Conservation (phyloP, 306 rosid species). For the Geum urbanum region DNA sequence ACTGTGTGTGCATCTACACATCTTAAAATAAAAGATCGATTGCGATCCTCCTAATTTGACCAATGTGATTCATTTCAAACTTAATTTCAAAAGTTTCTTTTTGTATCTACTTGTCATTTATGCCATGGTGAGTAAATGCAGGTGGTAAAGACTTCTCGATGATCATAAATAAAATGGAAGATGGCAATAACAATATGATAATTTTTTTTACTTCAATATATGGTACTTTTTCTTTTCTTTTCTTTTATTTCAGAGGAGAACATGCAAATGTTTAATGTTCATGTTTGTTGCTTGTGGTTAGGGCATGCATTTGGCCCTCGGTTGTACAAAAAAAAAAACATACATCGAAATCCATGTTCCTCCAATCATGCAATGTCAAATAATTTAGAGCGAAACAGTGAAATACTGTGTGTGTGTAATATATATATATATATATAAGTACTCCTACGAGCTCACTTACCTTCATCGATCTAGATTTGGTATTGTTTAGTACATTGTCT, state of each 20-base stretch:
- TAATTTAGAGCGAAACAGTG: background rate
- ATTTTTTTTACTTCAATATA: background rate
- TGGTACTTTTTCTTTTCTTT: background rate
- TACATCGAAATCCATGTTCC: background rate
- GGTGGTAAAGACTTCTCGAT: no score
- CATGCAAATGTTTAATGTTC: background rate
- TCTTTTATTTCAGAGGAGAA: background rate
- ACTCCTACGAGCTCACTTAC: background rate
- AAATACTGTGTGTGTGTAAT: no score
- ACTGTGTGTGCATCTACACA: background rate
- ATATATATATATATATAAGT: background rate
- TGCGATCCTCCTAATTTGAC: background rate
- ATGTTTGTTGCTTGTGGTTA: conserved; percentile 5
- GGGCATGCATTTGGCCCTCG: background rate
- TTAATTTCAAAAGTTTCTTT: no score
- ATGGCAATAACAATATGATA: background rate
- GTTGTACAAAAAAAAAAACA: background rate
- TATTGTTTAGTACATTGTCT: no score
- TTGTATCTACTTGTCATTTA: no score
- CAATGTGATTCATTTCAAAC: no score
- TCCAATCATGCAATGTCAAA: background rate
- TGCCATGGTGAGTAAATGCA: no score
- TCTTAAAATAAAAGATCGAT: background rate
- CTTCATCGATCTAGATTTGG: no score
- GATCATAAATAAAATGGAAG: background rate